These are phyloP conservation scores for Penicillium sp. DNA, from an alignment of 2,329 filamentous ascomycete genomes.

Conservation along the genomic window DNA sequence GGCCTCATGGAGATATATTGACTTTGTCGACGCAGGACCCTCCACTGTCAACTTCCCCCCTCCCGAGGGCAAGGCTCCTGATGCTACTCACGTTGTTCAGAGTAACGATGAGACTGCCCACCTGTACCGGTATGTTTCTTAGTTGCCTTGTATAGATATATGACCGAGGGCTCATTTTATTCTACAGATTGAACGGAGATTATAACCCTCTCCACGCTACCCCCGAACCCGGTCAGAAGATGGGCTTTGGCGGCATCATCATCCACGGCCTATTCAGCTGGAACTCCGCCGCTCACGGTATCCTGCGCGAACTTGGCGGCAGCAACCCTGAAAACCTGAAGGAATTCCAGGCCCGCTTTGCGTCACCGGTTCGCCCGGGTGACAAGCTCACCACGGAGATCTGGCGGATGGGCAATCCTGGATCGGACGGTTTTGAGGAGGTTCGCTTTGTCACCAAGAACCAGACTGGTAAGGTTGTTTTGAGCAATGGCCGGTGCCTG, in stretches of 20 bases:
- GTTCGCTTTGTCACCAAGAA: constrained; percentile 79
- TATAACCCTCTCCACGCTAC: constrained; percentile 93
- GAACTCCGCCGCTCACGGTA: constrained; percentile 75
- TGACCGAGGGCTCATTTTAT: not conserved
- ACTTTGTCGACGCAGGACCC: constrained; percentile 51
- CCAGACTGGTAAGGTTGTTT: constrained; percentile 78
- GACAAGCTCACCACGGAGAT: constrained; percentile 81
- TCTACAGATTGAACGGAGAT: constrained; percentile 77
- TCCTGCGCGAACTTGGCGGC: constrained; percentile 74
- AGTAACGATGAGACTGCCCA: constrained; percentile 73
- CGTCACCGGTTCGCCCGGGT: constrained; percentile 79
- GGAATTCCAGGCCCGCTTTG: constrained; percentile 88
- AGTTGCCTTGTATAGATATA: not conserved
- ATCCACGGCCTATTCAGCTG: constrained; percentile 89
- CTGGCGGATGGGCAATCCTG: constrained; percentile 72
- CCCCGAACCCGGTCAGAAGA: constrained; percentile 80
- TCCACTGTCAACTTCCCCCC: constrained; percentile 78
- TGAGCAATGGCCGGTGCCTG: constrained; percentile 84
- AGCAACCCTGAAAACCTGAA: constrained; percentile 80
- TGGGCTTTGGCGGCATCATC: constrained; percentile 89
- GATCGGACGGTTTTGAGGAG: constrained; percentile 71
- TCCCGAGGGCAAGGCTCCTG: constrained; percentile 71
- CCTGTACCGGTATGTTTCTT: constrained; percentile 64
- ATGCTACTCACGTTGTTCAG: constrained; percentile 71
- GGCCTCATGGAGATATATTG: constrained; percentile 9